Evolutionary conservation across 768 basidiomycete genomes (phyloP), one percentile per base, ranked within the genome.

Genomic region (Amyloporia xantha): DNA sequence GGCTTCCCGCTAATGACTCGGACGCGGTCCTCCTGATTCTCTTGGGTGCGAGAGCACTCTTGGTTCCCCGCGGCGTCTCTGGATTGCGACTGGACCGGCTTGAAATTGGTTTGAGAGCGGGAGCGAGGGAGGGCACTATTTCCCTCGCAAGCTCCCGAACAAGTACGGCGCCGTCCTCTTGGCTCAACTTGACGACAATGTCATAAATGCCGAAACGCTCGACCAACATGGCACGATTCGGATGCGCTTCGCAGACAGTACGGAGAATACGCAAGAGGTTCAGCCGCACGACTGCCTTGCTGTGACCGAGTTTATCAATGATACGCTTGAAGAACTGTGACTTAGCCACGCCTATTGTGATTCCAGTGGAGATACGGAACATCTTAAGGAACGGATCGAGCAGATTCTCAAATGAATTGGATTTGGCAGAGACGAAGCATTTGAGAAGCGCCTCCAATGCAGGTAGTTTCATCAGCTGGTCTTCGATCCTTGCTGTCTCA

Each of bases 381-480:
- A 97, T 86, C 72, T 96, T 96, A 61, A 94, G 79, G 68, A 93
- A 86, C 1, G 91, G 90, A 44, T 94, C 91, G 6, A 97, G 80
- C 20, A 99, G 68, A 59, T 87, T 91, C 63, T 98, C 95, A 60
- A 96, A 93, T 1, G 84, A 86, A 61, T 89, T 87, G 40, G 90
- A 84, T 67, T 94, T 93, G 24, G 90, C 82, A 1, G 79, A 74
- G 53, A 88, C 81, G 65, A 95, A 95, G 63, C 88, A 87, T 35
- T 74, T 76, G 27, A 93, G 74, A 13, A 95, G 69, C 0, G 79
- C 72, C 0, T 88, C 82, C 15, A 90, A 66, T 1, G 86, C 71
- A 11, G 73, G 71, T 1, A 73, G 65, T 58, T 88, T 86, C 27
- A 86, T 68, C 0, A 99, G 73, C 42, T 86, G 81, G 60, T 95